A percentile compares a stretch with the other conserved stretches of the same genome.
These are phyloP conservation scores for Sequoiadendron giganteum DNA, from an alignment of 75 land plant genomes.

Conservation along the genomic window DNA sequence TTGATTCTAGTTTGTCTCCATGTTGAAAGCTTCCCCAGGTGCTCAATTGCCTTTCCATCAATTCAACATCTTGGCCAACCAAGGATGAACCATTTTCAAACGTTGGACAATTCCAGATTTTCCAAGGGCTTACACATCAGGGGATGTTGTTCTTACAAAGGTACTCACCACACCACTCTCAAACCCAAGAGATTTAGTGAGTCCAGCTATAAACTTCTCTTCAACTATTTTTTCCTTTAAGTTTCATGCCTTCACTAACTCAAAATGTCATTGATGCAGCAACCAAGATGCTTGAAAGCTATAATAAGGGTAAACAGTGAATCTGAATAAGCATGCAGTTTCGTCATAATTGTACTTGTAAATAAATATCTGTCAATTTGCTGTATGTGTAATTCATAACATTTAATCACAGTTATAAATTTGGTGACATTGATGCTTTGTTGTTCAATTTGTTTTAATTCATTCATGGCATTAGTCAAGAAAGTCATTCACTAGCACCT, in stretches of 20 bases:
- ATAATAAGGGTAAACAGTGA: not conserved
- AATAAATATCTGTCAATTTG: not conserved
- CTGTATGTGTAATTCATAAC: not conserved
- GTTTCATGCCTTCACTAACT: not conserved
- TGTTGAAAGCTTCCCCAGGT: conserved; percentile 43
- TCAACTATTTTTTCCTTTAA: not conserved
- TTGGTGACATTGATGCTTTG: not conserved
- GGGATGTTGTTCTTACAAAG: conserved; percentile 44
- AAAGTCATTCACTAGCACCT: no score
- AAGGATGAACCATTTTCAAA: conserved; percentile 20
- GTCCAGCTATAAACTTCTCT: not conserved
- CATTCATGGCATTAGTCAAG: no score
- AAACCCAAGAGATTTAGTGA: not conserved
- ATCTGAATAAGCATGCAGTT: conserved; percentile 4
- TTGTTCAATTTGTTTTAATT: not conserved
- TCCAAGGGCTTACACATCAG: conserved; percentile 51
- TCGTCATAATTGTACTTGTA: not conserved
- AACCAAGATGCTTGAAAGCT: conserved; percentile 7
- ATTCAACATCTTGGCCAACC: not conserved
- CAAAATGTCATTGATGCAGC: not conserved
- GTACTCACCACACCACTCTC: conserved; percentile 18
- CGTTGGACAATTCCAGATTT: conserved; percentile 72
- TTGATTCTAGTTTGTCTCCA: conserved; percentile 35
- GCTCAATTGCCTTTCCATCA: conserved; percentile 38
- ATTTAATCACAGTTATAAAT: not conserved